phyloP scores from a whole-genome alignment of 441 rosid species.

The Dalechampia spathulata region DNA sequence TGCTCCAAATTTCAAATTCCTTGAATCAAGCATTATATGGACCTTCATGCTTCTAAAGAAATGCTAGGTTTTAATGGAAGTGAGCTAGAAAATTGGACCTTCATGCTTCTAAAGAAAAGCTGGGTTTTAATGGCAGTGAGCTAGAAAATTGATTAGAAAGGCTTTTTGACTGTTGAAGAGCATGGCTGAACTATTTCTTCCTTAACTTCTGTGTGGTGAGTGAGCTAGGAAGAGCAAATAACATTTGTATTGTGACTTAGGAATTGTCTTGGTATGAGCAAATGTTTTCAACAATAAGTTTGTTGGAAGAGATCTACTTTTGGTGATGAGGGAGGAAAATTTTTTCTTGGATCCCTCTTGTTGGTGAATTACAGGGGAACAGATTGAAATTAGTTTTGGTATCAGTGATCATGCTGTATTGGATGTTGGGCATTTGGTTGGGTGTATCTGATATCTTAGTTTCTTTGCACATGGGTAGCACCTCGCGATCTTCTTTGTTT shows the following conservation, averaged over 20 bases:
- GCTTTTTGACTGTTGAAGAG: not conserved
- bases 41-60: not conserved
- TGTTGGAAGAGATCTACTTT: too few relatives aligned
- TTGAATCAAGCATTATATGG: not conserved
- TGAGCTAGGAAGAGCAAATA: not conserved
- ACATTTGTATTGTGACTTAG: not conserved
- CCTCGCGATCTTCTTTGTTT: not conserved
- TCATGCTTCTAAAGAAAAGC: too few relatives aligned
- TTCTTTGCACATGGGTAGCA: not conserved
- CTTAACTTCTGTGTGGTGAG: not conserved
- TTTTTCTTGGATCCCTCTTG: not conserved
- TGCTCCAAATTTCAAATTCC: not conserved
- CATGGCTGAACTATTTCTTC: too few relatives aligned
- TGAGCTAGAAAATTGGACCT: too few relatives aligned
- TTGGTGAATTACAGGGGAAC: not conserved
- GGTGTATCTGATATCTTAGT: not conserved
- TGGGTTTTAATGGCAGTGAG: too few relatives aligned
- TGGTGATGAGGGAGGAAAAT: not conserved
- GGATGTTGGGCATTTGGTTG: not conserved
- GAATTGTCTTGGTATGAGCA: not conserved
- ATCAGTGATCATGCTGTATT: not conserved
- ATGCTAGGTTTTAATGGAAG: too few relatives aligned
- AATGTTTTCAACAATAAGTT: not conserved
- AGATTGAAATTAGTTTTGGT: too few relatives aligned
- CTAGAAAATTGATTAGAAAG: not conserved